Percentiles rank a stretch among this genome's conserved stretches.
Evolutionary conservation across 306 rosid species (phyloP).

Genomic region (Senna siamea): DNA sequence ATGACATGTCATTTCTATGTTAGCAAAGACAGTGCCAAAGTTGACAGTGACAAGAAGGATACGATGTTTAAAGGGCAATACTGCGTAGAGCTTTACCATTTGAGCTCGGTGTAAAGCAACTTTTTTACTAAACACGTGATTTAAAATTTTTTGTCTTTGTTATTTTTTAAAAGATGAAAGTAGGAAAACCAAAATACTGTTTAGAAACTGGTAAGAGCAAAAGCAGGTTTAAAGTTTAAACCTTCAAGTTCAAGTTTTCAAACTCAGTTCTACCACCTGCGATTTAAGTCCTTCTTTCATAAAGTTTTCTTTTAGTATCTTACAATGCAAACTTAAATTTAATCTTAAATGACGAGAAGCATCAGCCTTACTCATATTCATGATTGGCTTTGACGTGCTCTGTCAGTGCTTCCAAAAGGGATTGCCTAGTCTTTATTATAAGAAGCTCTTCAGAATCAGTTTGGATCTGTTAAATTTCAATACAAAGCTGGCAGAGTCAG

Average conservation of each 20-base stretch:
- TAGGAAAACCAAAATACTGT: neutral
- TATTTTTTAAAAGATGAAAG: neutral
- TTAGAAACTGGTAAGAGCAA: neutral
- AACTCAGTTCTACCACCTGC: neutral
- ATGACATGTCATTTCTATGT: neutral
- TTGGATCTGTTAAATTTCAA: slow-evolving; percentile 50
- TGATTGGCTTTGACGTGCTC: slow-evolving; percentile 57
- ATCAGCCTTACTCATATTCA: slow-evolving; percentile 66
- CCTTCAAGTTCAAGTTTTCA: neutral
- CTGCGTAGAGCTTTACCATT: too few species aligned
- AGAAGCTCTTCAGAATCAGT: slow-evolving; percentile 26
- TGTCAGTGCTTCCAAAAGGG: slow-evolving; percentile 29
- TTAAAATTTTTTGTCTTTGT: too few species aligned
- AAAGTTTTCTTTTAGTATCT: neutral
- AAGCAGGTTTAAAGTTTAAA: neutral
- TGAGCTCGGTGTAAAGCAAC: too few species aligned
- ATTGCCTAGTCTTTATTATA: slow-evolving; percentile 30
- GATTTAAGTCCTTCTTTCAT: neutral
- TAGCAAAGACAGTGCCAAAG: too few species aligned
- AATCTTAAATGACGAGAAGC: neutral
- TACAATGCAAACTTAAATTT: neutral
- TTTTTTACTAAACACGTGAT: too few species aligned
- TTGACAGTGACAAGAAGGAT: too few species aligned
- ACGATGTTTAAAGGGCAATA: too few species aligned
- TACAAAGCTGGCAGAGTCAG: slow-evolving; percentile 16